phyloP scores from a whole-genome alignment of 1,139 yeast species.

The Diutina sp. region DNA sequence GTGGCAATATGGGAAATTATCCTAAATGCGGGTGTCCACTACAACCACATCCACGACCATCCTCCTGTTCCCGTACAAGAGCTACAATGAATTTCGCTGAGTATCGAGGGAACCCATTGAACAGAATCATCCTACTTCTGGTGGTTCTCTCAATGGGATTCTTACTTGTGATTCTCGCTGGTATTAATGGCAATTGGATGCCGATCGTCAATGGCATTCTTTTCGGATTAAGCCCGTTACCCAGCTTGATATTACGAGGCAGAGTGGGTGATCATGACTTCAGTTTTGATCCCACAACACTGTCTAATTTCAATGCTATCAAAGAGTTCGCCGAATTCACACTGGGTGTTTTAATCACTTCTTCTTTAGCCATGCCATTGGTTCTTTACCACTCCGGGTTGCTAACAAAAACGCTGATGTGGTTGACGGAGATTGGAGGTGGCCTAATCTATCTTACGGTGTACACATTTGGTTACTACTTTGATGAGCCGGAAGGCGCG shows the following conservation, averaged over 20 bases:
- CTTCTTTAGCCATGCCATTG: slow-evolving; percentile 59
- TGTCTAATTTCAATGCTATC: slow-evolving; percentile 17
- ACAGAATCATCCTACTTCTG: slow-evolving; percentile 63
- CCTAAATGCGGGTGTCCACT: background rate
- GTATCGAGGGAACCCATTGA: slow-evolving; percentile 38
- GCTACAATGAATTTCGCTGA: background rate
- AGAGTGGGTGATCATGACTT: slow-evolving; percentile 29
- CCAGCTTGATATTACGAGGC: slow-evolving; percentile 33
- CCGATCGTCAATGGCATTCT: slow-evolving; percentile 49
- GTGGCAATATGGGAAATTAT: background rate
- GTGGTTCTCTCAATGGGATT: slow-evolving; percentile 69
- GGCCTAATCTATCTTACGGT: slow-evolving; percentile 59
- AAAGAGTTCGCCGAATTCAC: slow-evolving; percentile 56
- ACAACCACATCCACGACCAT: background rate
- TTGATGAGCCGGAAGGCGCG: slow-evolving; percentile 43
- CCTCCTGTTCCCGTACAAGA: background rate
- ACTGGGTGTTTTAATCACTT: slow-evolving; percentile 52
- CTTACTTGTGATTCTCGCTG: slow-evolving; percentile 64
- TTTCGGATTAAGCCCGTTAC: slow-evolving; percentile 56
- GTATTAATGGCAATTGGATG: slow-evolving; percentile 66
- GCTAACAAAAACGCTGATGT: slow-evolving; percentile 43
- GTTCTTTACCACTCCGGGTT: slow-evolving; percentile 52
- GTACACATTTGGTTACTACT: slow-evolving; percentile 57
- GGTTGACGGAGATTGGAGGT: slow-evolving; percentile 62
- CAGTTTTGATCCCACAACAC: slow-evolving; percentile 26